phyloP scores from a whole-genome alignment of 192 early-diverging fungal species.

The Diversispora epigaea region DNA sequence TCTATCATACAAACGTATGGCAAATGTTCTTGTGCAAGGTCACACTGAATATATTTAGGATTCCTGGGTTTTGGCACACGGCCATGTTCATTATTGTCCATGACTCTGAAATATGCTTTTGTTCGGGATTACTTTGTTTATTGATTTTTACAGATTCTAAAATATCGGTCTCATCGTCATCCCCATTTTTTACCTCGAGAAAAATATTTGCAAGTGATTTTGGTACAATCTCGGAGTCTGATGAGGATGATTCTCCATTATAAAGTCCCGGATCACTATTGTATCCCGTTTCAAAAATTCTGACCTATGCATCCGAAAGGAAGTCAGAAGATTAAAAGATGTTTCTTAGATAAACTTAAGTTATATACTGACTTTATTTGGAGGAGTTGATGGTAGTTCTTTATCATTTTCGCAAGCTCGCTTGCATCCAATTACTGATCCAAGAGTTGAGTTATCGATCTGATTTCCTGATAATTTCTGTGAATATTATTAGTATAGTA shows the following conservation, averaged over 20 bases:
- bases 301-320: background rate
- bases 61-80: background rate
- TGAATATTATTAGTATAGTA: slow-evolving; percentile 25
- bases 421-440: no score
- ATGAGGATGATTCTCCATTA: background rate
- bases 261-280: background rate
- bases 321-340: background rate
- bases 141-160: background rate
- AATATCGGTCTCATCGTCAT: background rate
- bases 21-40: background rate
- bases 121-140: background rate
- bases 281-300: background rate
- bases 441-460: no score
- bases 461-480: slow-evolving; percentile 20
- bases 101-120: background rate
- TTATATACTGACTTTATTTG: background rate
- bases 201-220: background rate
- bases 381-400: background rate
- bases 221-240: background rate
- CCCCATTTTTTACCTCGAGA: background rate
- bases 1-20: no score
- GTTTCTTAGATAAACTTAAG: background rate
- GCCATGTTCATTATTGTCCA: background rate
- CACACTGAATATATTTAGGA: slow-evolving; percentile 1
- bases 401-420: no score